phyloP scores from a whole-genome alignment of 148 eudicot genomes.

The Silene latifolia region DNA sequence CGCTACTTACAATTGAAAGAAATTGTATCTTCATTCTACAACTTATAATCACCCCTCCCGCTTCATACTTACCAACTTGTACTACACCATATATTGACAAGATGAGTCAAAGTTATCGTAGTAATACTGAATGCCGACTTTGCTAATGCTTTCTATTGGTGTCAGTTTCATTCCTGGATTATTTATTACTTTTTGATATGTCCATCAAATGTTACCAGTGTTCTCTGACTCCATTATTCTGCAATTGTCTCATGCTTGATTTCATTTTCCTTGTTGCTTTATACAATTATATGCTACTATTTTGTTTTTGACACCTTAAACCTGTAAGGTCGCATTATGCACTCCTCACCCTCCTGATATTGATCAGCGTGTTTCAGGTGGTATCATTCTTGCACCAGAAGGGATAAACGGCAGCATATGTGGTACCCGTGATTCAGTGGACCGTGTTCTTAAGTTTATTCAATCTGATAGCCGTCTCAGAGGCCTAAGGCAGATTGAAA shows the following conservation, averaged over 20 bases:
- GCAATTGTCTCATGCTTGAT: neutral
- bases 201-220: too few species aligned
- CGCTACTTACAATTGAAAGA: too few species aligned
- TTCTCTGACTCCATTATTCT: neutral
- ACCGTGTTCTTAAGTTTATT: constrained; percentile 68
- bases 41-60: too few species aligned
- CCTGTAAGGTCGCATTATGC: constrained; percentile 5
- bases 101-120: too few species aligned
- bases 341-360: constrained; percentile 70
- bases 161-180: too few species aligned
- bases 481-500: constrained; percentile 77
- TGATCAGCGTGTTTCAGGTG: constrained; percentile 97
- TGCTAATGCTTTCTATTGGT: too few species aligned
- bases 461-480: constrained; percentile 68
- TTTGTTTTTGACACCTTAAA: constrained; percentile 2
- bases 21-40: too few species aligned
- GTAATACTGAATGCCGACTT: too few species aligned
- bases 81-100: too few species aligned
- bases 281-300: too few species aligned
- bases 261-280: neutral
- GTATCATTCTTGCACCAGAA: constrained; percentile 97
- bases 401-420: constrained; percentile 99
- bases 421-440: constrained; percentile 74
- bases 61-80: too few species aligned
- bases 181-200: too few species aligned